Base-by-base conservation (phyloP, 352 stramenopile species). In the Globisporangium paddicum region DNA sequence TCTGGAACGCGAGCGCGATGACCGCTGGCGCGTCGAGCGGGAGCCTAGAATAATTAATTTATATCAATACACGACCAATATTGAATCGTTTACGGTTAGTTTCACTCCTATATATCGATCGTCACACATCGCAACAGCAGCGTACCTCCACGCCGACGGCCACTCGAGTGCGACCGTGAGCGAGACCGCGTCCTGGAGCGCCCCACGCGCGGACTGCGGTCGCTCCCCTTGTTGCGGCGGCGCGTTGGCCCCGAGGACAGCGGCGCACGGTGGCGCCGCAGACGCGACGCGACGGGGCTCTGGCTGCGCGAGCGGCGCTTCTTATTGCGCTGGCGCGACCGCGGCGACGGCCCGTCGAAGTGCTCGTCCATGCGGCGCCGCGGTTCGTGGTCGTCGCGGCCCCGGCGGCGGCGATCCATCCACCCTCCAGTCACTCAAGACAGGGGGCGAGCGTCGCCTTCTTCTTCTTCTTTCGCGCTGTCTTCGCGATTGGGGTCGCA, bases 251-350 rank as follows among this genome's bases (percentile, higher is more conserved):
- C 35, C 42, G 18, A 44, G 21, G 56, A 38, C 49, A 55, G 49
- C 44, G 41, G 40, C 28, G 3, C 52, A 42, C 16, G 50, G 2
- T 54, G 34, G 40, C 40, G 21, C 23, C 54, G 47, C 42, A 64
- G 19, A 23, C 58, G 58, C n/a, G 51, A 56, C 35, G 45, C 55
- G 28, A 47, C 66, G n/a, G 53, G 48, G 25, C 67, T 74, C n/a
- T 44, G 14, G 26, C 64, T 69, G 56, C 67, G 67, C 11, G 45
- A 60, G 60, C 58, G 60, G 2, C 64, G 60, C 57, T 74, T 74
- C 67, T 74, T 32, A n/a, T 74, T 32, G 23, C 46, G 44, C 25
- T 42, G 37, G 5, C 55, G 54, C 25, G 45, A 63, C 44, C 60
- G 67, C 5, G 55, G 52, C 44, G 68, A 62, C 52, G 60, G 60